Evolutionary conservation across 2,329 filamentous ascomycete genomes (phyloP), one percentile per base, ranked within the genome.

Genomic region (Colletotrichum karsti): DNA sequence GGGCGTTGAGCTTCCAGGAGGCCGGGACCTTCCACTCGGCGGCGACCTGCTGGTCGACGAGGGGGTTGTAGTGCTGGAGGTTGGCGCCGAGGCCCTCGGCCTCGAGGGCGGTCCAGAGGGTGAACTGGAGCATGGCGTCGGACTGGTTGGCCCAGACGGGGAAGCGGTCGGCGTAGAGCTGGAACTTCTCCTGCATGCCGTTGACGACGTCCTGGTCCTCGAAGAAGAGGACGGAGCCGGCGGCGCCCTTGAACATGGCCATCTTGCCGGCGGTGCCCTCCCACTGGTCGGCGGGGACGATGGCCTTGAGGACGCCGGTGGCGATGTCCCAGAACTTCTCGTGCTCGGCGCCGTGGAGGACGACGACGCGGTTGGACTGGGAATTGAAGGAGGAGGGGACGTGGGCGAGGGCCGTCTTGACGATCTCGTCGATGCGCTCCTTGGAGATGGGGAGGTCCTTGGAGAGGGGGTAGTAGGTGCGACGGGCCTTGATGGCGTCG

Each of bases 31-130:
- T 86, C 92, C 93, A 97, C 73, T 89, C 83, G 69, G 81, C 83
- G 48, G 86, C 82, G 59, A 94, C 91, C 82, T 90, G 89, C 72
- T 86, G 85, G 81, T 97, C 92, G 73, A 97, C 89, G 66, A 97
- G 81, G 20, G 94, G 94, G 87, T 94, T 96, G 86, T 97, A 97
- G 84, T 97, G 94, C 86, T 97, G 94, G 59, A 97, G 87, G 86
- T 95, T 97, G 77, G 91, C 92, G 72, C 94, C 94, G 63, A 97
- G 88, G 30, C 94, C 94, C 78, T 96, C 93, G 69, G 91, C 86
- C 82, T 95, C 92, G 64, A 97, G 89, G 4, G 91, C 92, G 18
- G 91, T 91, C 94, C 94, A 97, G 73, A 94, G 78, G 72, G 89
- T 84, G 81, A 88, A 92, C 84, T 97, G 93, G 76, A 93, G 88